Conservation (phyloP, 1,284 basidiomycete genomes). For the Cutaneotrichosporon cavernicola region DNA sequence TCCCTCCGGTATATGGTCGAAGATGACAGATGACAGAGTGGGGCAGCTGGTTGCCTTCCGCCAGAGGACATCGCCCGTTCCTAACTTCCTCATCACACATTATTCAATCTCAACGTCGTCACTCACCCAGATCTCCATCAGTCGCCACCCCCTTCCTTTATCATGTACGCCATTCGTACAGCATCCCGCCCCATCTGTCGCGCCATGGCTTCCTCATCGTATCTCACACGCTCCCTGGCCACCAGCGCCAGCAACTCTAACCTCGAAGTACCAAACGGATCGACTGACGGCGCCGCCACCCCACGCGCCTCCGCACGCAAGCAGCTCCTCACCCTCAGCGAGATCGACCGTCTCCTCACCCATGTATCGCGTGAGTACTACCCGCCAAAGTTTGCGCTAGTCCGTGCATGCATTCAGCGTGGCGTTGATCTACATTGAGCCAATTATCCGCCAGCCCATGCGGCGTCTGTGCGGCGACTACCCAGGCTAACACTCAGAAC, state of each 20-base stretch:
- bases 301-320: constrained; percentile 28
- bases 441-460: neutral
- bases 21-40: too few relatives aligned
- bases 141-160: too few relatives aligned
- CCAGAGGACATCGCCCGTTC: too few relatives aligned
- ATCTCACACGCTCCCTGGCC: neutral
- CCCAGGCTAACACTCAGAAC: constrained; percentile 22
- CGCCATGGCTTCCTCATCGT: neutral
- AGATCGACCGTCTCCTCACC: constrained; percentile 49
- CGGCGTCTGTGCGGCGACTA: neutral
- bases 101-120: neutral
- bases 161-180: constrained; percentile 1
- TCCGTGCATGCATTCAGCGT: neutral
- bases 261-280: neutral
- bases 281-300: neutral
- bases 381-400: too few relatives aligned
- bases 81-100: neutral
- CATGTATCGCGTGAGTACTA: constrained; percentile 44
- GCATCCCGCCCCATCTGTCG: constrained; percentile 1
- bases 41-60: too few relatives aligned
- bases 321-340: constrained; percentile 42
- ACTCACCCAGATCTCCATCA: neutral
- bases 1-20: too few relatives aligned
- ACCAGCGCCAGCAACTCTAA: neutral
- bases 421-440: neutral